Evolutionary conservation across 257 asterid genomes (phyloP), one percentile per base, ranked within the genome.

Genomic region (Fraxinus quadrangulata): DNA sequence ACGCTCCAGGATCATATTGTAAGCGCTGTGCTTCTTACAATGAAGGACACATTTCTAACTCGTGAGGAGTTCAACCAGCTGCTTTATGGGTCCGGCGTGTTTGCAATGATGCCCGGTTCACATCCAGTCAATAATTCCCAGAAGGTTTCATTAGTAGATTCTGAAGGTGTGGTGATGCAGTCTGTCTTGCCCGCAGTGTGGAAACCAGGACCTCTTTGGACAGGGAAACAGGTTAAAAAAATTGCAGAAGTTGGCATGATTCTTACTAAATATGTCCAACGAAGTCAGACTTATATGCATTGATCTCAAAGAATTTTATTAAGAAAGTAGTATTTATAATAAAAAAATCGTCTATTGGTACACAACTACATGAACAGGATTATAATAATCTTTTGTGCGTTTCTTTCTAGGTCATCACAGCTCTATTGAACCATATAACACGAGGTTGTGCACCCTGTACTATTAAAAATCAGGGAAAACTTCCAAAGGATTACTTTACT

Each of bases 161-260:
- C 88, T 51, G 99, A 91, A 81, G 86, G 90, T 81, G 23, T 78
- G 49, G 16, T 40, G 75, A 84, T 89, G 84, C 86, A 79, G 77
- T 82, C 94, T 75, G 80, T 92, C 56, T 80, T 92, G 85, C 99
- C 99, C 51, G 77, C 98, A 74, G 81, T 93, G 47, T 93, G 94
- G 99, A 93, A 96, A 84, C 99, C 99, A 63, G 85, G 83, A 84
- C 99, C 97, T 80, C 97, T 93, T 81, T 96, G 99, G 99, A 96
- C 99, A 14, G 99, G 99, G 81, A 96, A 96, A 74, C 99, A 96
- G 99, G 99, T 96, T 73, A 83, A 75, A 3, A 67, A 63, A 71
- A 1, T 69, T 17, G 68, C 33, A 42, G 33, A 75, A 31, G 78
- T 81, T 69, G 10, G 68, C 69, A 31, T 73, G 77, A 45, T 67